phyloP scores from a whole-genome alignment of 225 moss, liverwort and hornwort genomes.

The Polytrichum commune region DNA sequence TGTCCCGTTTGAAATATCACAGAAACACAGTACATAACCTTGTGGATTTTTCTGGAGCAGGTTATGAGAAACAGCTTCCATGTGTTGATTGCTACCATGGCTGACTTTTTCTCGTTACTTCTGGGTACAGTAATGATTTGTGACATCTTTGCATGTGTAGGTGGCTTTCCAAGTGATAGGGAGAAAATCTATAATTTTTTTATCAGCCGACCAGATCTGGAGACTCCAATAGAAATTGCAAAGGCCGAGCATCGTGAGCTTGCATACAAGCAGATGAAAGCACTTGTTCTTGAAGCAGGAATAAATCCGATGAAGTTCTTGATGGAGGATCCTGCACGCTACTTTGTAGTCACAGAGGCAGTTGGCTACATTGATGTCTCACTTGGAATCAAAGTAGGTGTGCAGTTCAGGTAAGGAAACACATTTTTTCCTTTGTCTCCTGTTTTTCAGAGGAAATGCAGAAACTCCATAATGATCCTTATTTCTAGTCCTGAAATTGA shows the following conservation, averaged over 20 bases:
- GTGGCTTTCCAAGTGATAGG: conserved; percentile 60
- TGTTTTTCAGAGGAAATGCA: too few relatives aligned
- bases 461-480: too few relatives aligned
- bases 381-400: conserved; percentile 73
- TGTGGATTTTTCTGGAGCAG: too few relatives aligned
- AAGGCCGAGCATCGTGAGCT: conserved; percentile 73
- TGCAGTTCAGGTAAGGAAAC: conserved; percentile 62
- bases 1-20: too few relatives aligned
- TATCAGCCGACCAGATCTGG: conserved; percentile 57
- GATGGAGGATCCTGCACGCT: conserved; percentile 66
- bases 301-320: conserved; percentile 65
- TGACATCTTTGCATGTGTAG: conserved; percentile 18
- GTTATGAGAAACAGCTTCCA: too few relatives aligned
- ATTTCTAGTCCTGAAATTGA: background rate
- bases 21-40: too few relatives aligned
- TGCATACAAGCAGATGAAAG: conserved; percentile 60
- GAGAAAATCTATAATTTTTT: conserved; percentile 69
- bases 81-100: too few relatives aligned
- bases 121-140: background rate
- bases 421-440: too few relatives aligned
- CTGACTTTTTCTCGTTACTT: too few relatives aligned
- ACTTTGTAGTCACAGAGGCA: conserved; percentile 69
- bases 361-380: conserved; percentile 76
- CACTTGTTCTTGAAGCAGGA: conserved; percentile 67
- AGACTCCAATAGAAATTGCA: conserved; percentile 70